Base-by-base conservation (phyloP, 1,284 basidiomycete genomes). In the Spongispora temasekensis region DNA sequence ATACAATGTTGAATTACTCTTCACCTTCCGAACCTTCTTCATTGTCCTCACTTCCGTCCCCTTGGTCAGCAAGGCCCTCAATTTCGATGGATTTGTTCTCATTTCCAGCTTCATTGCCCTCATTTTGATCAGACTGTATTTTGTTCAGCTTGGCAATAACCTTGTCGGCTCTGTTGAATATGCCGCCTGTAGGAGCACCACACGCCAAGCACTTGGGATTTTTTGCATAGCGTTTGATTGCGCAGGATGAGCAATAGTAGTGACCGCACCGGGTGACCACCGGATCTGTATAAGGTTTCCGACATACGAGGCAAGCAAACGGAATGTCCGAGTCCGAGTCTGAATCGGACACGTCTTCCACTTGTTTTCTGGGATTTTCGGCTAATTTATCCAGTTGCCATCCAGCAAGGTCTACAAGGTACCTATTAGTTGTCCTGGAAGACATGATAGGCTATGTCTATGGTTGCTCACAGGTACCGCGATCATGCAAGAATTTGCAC, bases 161-260 rank as follows among this genome's bases (percentile, higher is more conserved):
- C 74, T 92, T 93, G 64, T 90, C 91, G 27, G 92, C 93, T 51
- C 91, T 84, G 73, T 97, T 97, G 80, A 97, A 99, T 67, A 99
- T 94, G 3, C 97, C 97, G 17, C 89, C 91, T 0, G 97, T 99
- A 4, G 95, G 87, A 15, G 93, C 86, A 55, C 94, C 92, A 74
- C 97, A 99, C 4, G 96, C 97, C 58, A 95, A 86, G 69, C 97
- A 99, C 77, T 97, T 99, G 2, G 94, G 94, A 42, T 93, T 98
- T 81, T 91, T 97, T 46, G 89, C 87, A 70, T 92, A 99, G 42
- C 97, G 87, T 76, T 93, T 92, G 75, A 98, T 94, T 10, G 96
- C 96, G 74, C 96, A 97, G 21, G 90, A 84, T 58, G 93, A 93
- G 78, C 96, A 98, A 75, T 96, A 99, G 78, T 98, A 98, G 77